Base-by-base conservation (phyloP, 129 eudicot genomes). In the Logfia minima region DNA sequence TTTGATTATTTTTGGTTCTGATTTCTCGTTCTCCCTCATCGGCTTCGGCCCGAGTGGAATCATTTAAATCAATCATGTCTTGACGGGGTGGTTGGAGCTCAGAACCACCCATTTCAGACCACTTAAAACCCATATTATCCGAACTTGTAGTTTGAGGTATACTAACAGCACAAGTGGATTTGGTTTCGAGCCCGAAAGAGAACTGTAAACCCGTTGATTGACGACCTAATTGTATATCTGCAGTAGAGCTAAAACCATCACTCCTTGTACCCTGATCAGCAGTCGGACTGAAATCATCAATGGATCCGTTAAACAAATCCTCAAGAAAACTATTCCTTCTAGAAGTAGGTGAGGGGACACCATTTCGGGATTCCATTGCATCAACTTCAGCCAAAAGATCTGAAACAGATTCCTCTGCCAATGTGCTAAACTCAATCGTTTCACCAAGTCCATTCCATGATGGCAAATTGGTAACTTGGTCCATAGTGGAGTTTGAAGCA, bases 331-430 rank as follows among this genome's bases (percentile, higher is more conserved):
- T 75, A 43, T 85, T 88, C 85, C 92, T 86, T 75, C 85, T 87
- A 21, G 99, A 91, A 52, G 92, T 91, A 48, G 99, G 99, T 24
- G 99, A 91, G 31, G 89, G 80, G 81, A 86, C 83, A 48, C 90
- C 90, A 41, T 87, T 77, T 45, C 84, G 90, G 21, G 99, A 95
- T 84, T 95, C 99, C 97, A 95, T 89, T 34, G 99, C 96, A 76
- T 91, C 99, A 29, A 92, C 99, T 88, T 95, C 94, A 58, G 99
- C 96, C 76, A 95, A 77, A 18, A 95, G 84, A 77, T 95, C 99
- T 4, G 99, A 95, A 26, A 95, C 97, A 6, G 96, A 95, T 48
- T 95, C 99, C 86, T 95, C 99, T 6, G 92, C 97, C 82, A 91
- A 75, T 45, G 96, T 90, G 83, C 88, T 86, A 66, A 95, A 90